Percentiles rank a stretch among this genome's conserved stretches.
Evolutionary conservation across 345 rosid species (phyloP).

Genomic region (Angophora floribunda): DNA sequence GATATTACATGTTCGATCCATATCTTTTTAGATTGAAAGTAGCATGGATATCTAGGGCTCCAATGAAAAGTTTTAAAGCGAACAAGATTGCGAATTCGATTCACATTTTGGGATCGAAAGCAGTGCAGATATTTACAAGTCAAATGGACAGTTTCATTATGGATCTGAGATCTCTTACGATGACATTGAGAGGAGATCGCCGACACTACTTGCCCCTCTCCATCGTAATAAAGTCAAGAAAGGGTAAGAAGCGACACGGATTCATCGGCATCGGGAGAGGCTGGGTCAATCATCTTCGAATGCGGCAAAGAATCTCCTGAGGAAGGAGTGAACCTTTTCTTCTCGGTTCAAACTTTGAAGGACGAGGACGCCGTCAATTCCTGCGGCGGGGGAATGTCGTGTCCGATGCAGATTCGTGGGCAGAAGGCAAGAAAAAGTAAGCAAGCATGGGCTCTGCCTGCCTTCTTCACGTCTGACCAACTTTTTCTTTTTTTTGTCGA

Average conservation of each 20-base stretch:
- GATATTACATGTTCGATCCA: fast-evolving
- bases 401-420: background rate
- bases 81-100: fast-evolving
- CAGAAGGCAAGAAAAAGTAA: background rate
- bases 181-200: background rate
- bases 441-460: background rate
- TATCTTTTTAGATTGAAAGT: fast-evolving
- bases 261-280: background rate
- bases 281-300: background rate
- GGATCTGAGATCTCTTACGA: background rate
- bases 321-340: background rate
- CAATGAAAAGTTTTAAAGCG: background rate
- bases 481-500: too few species aligned
- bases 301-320: background rate
- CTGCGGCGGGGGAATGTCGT: background rate
- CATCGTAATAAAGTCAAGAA: background rate
- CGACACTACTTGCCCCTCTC: background rate
- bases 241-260: background rate
- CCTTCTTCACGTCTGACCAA: background rate
- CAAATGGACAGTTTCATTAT: background rate
- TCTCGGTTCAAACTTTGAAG: background rate
- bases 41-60: background rate
- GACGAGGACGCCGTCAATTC: background rate
- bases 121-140: background rate
- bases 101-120: background rate